Evolutionary conservation across 805 yeast species (phyloP).

Genomic region (Ogataea saltuana): DNA sequence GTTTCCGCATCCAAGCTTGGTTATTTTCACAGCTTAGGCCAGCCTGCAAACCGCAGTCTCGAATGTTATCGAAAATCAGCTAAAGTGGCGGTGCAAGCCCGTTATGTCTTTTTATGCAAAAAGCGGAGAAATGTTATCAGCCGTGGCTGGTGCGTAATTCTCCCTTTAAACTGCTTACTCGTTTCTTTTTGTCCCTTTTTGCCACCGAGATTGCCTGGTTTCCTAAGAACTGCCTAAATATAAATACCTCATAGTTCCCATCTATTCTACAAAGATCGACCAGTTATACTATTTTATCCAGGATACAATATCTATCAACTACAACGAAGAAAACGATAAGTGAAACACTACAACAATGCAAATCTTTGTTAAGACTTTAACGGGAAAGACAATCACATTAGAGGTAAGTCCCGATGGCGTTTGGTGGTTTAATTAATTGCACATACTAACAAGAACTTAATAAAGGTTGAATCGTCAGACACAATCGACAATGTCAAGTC

Average conservation of each 20-base stretch:
- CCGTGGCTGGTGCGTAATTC: constrained; percentile 14
- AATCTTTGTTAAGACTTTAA: constrained; percentile 79
- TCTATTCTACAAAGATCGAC: not conserved
- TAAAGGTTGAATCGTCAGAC: constrained; percentile 49
- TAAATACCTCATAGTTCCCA: constrained; percentile 24
- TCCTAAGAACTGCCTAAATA: constrained; percentile 9
- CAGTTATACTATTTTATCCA: no score
- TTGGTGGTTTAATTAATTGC: no score
- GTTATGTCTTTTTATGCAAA: not conserved
- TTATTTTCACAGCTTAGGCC: not conserved
- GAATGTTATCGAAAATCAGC: constrained; percentile 7
- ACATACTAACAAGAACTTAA: constrained; percentile 26
- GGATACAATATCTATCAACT: not conserved
- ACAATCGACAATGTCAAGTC: constrained; percentile 46
- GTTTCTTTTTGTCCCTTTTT: constrained; percentile 25
- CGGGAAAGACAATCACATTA: constrained; percentile 92
- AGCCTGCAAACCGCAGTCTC: constrained; percentile 3
- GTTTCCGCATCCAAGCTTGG: not conserved
- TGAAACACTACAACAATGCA: constrained; percentile 45
- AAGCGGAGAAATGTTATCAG: constrained; percentile 12
- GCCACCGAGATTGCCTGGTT: constrained; percentile 28
- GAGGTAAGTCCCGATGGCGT: constrained; percentile 42
- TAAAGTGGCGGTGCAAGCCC: constrained; percentile 4
- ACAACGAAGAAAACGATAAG: not conserved
- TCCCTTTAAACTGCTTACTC: not conserved